These are phyloP conservation scores for Cryptococcus sp. DNA, from an alignment of 1,284 basidiomycete species.

Conservation along the genomic window DNA sequence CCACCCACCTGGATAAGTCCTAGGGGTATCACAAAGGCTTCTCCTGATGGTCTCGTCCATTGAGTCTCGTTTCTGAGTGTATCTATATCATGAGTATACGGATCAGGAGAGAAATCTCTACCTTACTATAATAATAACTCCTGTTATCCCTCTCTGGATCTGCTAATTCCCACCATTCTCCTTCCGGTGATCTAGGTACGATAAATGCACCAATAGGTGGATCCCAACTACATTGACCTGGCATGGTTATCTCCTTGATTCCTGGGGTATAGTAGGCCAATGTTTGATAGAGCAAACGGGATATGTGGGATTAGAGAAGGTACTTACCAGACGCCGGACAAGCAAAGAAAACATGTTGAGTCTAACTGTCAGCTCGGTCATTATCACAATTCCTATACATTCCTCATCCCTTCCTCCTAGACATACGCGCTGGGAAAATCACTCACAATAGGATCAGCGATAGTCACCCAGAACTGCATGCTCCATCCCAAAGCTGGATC, in stretches of 20 bases:
- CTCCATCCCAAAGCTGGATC: slow-evolving; percentile 42
- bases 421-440: background rate
- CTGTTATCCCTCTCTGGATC: slow-evolving; percentile 72
- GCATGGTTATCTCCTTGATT: slow-evolving; percentile 27
- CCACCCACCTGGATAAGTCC: slow-evolving; percentile 64
- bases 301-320: background rate
- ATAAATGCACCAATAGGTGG: slow-evolving; percentile 84
- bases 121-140: slow-evolving; percentile 79
- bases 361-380: slow-evolving; percentile 50
- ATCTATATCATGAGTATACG: slow-evolving; percentile 19
- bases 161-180: slow-evolving; percentile 92
- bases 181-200: slow-evolving; percentile 76
- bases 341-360: slow-evolving; percentile 78
- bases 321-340: slow-evolving; percentile 62
- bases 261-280: background rate
- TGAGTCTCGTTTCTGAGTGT: slow-evolving; percentile 80
- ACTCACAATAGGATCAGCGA: slow-evolving; percentile 44
- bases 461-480: slow-evolving; percentile 45
- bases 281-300: background rate
- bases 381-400: background rate
- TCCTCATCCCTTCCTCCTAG: background rate
- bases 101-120: background rate
- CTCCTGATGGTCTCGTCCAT: slow-evolving; percentile 70
- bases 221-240: slow-evolving; percentile 88
- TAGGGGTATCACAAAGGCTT: slow-evolving; percentile 81